Evolutionary conservation across 257 asterid genomes (phyloP), one percentile per base, ranked within the genome.

Genomic region (Plantago ovata): DNA sequence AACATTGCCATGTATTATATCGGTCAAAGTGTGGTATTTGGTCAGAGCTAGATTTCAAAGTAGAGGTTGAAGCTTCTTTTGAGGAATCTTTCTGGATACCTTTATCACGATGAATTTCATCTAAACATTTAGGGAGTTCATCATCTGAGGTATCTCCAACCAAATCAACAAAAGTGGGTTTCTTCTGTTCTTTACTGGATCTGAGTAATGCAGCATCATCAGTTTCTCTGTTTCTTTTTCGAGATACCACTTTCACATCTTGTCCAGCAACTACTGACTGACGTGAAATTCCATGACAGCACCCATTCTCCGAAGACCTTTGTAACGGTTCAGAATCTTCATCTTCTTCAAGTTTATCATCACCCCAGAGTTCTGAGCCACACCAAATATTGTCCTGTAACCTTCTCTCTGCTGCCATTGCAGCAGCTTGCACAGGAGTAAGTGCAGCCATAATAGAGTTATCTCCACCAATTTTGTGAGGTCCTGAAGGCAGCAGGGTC

Each of bases 351-450:
- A 18, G 16, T 50, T 21, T 81, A 44, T 63, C 95, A 61, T 50
- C 55, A 21, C 84, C 88, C 50, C 41, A 79, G 38, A 69, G 76
- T 61, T 88, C 96, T 2, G 95, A 82, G 62, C 84, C 98, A 77
- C 96, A 92, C 98, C 98, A 92, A 46, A 88, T 70, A 67, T 88
- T 78, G 61, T 92, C 98, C 75, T 44, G 81, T 8, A 77, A 72
- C 77, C 98, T 88, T 81, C 96, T 85, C 77, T 87, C 98, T 13
- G 96, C 98, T 67, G 98, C 98, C 96, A 88, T 88, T 68, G 95
- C 96, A 70, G 98, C 98, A 59, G 98, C 98, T 80, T 88, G 95
- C 32, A 58, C 65, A 38, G 98, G 96, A 70, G 80, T 84, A 57
- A 92, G 93, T 20, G 91, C 79, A 65, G 44, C 68, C 93, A 75